Base-by-base conservation (phyloP, 345 rosid genomes). In the Cardiospermum halicacabum region DNA sequence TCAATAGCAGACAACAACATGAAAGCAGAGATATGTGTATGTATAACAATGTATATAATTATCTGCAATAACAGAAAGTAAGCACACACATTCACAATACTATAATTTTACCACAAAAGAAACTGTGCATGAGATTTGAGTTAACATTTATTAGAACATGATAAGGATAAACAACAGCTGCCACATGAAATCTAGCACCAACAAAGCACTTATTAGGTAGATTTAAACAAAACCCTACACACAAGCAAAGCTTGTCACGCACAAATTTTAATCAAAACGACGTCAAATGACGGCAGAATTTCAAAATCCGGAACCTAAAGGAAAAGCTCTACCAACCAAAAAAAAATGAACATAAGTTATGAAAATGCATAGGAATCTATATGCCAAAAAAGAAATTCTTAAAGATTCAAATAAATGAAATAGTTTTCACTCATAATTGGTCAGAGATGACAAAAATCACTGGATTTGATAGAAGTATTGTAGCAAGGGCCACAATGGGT, bases 121-220 rank as follows among this genome's bases (percentile, higher is more conserved):
- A n/a, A n/a, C n/a, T n/a, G n/a, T n/a, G n/a, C n/a, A n/a, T n/a
- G n/a, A n/a, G n/a, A n/a, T n/a, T n/a, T n/a, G n/a, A n/a, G n/a
- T n/a, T n/a, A n/a, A n/a, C n/a, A n/a, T n/a, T n/a, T n/a, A n/a
- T n/a, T n/a, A n/a, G n/a, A n/a, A n/a, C n/a, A n/a, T n/a, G n/a
- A n/a, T n/a, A n/a, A n/a, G n/a, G n/a, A n/a, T n/a, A n/a, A n/a
- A n/a, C 67, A 48, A 64, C 58, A 16, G 53, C 69, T 65, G 53
- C 53, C n/a, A 42, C 25, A 16, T 11, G 1, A 55, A 65, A 54
- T 27, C 50, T 26, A 63, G 40, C 60, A 54, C 60, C 42, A 27
- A 11, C 49, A 7, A 34, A 34, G 26, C 60, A 40, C 27, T 19
- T 13, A 21, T 18, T 47, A 47, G 51, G 8, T 24, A 39, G 12